A percentile compares a stretch with the other conserved stretches of the same genome.
Conservation (phyloP, 352 stramenopile genomes). For the Globisporangium mamillatum region DNA sequence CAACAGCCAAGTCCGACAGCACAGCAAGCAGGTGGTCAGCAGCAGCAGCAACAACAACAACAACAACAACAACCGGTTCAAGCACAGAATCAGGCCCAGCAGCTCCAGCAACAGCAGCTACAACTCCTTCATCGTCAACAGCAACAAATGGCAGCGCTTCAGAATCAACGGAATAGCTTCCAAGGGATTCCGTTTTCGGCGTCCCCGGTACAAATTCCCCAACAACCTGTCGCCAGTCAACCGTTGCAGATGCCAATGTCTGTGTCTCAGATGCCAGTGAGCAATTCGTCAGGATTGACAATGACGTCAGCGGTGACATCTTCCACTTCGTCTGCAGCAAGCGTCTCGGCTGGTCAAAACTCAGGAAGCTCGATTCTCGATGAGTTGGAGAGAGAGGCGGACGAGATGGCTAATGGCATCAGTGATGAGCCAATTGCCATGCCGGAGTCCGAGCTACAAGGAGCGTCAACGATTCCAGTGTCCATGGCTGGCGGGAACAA, state of each 20-base stretch:
- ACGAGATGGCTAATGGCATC: conserved; percentile 85
- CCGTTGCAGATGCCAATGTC: conserved; percentile 56
- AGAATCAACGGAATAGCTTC: conserved; percentile 59
- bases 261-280: conserved; percentile 37
- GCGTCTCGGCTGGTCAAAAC: conserved; percentile 21
- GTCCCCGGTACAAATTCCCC: conserved; percentile 28
- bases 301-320: conserved; percentile 22
- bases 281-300: conserved; percentile 15
- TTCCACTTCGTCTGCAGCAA: conserved; percentile 17
- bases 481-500: conserved; percentile 14
- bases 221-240: conserved; percentile 35
- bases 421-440: conserved; percentile 82
- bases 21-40: conserved; percentile 16
- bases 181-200: conserved; percentile 58
- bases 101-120: conserved; percentile 53
- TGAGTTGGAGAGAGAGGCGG: conserved; percentile 77
- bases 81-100: conserved; percentile 33
- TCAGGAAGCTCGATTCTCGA: conserved; percentile 77
- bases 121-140: conserved; percentile 58
- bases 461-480: conserved; percentile 12
- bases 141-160: conserved; percentile 73
- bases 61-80: conserved; percentile 41
- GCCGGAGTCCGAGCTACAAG: conserved; percentile 76
- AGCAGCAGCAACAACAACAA: conserved; percentile 44
- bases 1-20: conserved; percentile 27